Evolutionary conservation across 179 eudicot genomes (phyloP).

Genomic region (Pouteria campechiana): DNA sequence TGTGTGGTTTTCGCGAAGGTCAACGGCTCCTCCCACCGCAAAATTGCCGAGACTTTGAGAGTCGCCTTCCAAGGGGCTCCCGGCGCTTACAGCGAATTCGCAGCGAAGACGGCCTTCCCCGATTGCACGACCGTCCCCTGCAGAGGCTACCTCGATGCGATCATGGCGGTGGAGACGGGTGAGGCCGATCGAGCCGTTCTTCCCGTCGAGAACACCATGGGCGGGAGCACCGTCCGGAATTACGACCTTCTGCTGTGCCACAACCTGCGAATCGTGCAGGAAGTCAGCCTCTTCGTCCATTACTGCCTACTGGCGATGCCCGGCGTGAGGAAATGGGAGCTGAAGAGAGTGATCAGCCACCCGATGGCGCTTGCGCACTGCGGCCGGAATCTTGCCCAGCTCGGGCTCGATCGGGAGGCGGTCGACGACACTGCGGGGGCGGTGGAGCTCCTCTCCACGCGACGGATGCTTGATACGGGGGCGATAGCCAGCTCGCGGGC

Average conservation of each 20-base stretch:
- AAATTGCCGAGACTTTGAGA: no score
- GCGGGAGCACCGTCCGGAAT: slow-evolving; percentile 79
- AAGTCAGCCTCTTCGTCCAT: slow-evolving; percentile 73
- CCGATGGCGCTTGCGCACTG: slow-evolving; percentile 83
- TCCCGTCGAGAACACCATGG: slow-evolving; percentile 78
- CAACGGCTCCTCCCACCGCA: slow-evolving; percentile 59
- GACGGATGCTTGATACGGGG: slow-evolving; percentile 59
- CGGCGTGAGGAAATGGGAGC: slow-evolving; percentile 56
- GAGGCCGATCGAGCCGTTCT: slow-evolving; percentile 78
- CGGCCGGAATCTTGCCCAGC: slow-evolving; percentile 55
- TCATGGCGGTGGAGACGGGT: slow-evolving; percentile 84
- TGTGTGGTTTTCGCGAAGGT: no score
- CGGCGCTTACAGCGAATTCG: slow-evolving; percentile 90
- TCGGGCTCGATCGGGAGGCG: slow-evolving; percentile 68
- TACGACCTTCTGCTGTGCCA: slow-evolving; percentile 84
- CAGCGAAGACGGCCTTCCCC: slow-evolving; percentile 82
- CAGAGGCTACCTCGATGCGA: slow-evolving; percentile 80
- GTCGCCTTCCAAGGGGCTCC: slow-evolving; percentile 96
- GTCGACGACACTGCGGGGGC: slow-evolving; percentile 94
- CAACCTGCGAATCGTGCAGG: slow-evolving; percentile 84
- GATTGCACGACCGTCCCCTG: slow-evolving; percentile 76
- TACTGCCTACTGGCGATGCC: slow-evolving; percentile 74
- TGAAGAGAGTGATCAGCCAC: slow-evolving; percentile 66
- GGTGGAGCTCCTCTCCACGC: slow-evolving; percentile 58
- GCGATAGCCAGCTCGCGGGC: slow-evolving; percentile 84